phyloP scores from a whole-genome alignment of 129 eudicot species.

The Apium graveolens region DNA sequence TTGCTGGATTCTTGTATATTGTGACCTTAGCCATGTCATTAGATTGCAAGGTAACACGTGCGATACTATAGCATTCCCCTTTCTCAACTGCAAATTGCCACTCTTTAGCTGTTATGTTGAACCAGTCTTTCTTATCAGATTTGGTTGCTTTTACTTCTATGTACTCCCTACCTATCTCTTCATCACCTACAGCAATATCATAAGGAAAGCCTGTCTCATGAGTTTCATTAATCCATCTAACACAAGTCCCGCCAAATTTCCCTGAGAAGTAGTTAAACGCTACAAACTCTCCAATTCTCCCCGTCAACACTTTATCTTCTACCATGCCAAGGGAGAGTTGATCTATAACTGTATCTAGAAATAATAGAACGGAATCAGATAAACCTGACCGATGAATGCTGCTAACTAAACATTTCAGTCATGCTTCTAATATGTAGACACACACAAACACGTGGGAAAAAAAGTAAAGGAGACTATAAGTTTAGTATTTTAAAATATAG shows the following conservation, averaged over 20 bases:
- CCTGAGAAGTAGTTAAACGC: slow-evolving; percentile 47
- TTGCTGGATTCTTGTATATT: slow-evolving; percentile 58
- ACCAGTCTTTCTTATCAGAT: slow-evolving; percentile 63
- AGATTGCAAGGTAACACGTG: slow-evolving; percentile 49
- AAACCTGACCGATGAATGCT: neutral
- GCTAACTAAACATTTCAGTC: neutral
- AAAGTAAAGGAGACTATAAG: neutral
- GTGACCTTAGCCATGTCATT: slow-evolving; percentile 34
- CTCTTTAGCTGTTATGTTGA: slow-evolving; percentile 56
- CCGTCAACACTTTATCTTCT: slow-evolving; percentile 48
- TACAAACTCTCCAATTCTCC: slow-evolving; percentile 67
- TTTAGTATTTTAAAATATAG: neutral
- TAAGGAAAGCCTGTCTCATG: slow-evolving; percentile 75
- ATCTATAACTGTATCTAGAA: slow-evolving; percentile 14
- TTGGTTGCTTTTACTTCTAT: slow-evolving; percentile 86
- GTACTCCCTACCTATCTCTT: slow-evolving; percentile 39
- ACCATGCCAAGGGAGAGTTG: slow-evolving; percentile 24
- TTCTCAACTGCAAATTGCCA: slow-evolving; percentile 87
- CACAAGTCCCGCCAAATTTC: slow-evolving; percentile 27
- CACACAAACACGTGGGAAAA: neutral
- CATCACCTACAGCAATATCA: slow-evolving; percentile 47
- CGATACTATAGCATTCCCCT: slow-evolving; percentile 76
- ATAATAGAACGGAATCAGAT: neutral
- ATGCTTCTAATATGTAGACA: neutral
- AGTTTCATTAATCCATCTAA: slow-evolving; percentile 70